A percentile compares a stretch with the other conserved stretches of the same genome.
Conservation (phyloP, 2,329 filamentous ascomycete genomes). For the Zymoseptoria tritici region DNA sequence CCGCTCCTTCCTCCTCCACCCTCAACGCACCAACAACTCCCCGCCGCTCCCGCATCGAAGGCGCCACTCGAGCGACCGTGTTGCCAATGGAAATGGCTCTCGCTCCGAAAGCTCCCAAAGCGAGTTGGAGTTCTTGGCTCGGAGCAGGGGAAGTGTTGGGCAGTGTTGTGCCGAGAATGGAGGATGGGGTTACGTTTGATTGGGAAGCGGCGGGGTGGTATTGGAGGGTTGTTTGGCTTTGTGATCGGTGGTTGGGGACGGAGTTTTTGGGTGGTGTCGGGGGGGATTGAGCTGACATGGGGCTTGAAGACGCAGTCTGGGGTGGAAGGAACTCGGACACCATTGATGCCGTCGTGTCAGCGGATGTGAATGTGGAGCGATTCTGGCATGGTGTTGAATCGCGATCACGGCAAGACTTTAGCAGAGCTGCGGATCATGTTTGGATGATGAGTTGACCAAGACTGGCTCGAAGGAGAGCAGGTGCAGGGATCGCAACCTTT, state of each 20-base stretch:
- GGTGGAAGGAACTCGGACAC: too few relatives aligned
- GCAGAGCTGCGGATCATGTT: too few relatives aligned
- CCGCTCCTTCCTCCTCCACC: too few relatives aligned
- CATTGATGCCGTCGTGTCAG: too few relatives aligned
- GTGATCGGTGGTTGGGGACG: constrained; percentile 51
- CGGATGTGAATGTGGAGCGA: too few relatives aligned
- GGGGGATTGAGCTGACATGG: too few relatives aligned
- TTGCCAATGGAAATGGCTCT: constrained; percentile 41
- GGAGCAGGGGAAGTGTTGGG: constrained; percentile 58
- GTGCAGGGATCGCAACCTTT: too few relatives aligned
- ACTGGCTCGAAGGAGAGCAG: too few relatives aligned
- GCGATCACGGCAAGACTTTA: too few relatives aligned
- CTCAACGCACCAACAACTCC: constrained; percentile 4
- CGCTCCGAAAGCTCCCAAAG: constrained; percentile 37
- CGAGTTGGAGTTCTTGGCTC: constrained; percentile 30
- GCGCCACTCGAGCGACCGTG: constrained; percentile 34
- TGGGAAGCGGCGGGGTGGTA: constrained; percentile 56
- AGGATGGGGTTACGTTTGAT: constrained; percentile 66
- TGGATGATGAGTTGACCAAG: too few relatives aligned
- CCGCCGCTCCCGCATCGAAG: constrained; percentile 28
- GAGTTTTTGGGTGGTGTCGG: constrained; percentile 40
- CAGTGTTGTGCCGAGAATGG: constrained; percentile 63
- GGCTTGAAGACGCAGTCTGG: too few relatives aligned
- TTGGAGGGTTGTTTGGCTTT: constrained; percentile 52
- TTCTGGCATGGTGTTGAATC: too few relatives aligned